Evolutionary conservation across 1,139 yeast genomes (phyloP).

Genomic region (Magnusiomyces tetraspermus): DNA sequence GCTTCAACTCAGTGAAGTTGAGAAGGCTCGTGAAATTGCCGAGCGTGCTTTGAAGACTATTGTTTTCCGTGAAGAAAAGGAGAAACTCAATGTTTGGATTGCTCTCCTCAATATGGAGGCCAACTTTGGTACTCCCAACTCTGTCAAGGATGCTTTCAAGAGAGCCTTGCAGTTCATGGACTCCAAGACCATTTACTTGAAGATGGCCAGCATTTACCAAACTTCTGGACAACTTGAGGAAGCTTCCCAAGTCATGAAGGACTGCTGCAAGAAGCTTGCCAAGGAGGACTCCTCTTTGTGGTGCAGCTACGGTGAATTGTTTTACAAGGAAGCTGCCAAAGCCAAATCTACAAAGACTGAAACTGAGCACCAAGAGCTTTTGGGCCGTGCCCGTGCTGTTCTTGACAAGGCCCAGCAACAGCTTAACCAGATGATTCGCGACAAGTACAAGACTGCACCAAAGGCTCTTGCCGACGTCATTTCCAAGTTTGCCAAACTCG

Average conservation of each 20-base stretch:
- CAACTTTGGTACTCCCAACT: constrained; percentile 79
- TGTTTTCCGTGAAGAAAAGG: constrained; percentile 84
- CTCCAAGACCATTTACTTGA: constrained; percentile 67
- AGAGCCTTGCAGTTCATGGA: constrained; percentile 90
- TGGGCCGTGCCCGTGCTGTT: constrained; percentile 11
- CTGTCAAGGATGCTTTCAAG: constrained; percentile 70
- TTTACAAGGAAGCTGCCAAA: constrained; percentile 42
- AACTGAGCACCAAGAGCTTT: constrained; percentile 1
- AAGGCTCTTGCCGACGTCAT: constrained; percentile 18
- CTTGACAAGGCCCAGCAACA: constrained; percentile 11
- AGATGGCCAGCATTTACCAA: constrained; percentile 63
- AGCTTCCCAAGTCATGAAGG: constrained; percentile 60
- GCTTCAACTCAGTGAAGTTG: constrained; percentile 84
- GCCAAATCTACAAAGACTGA: constrained; percentile 10
- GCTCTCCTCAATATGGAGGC: constrained; percentile 90
- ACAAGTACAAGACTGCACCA: constrained; percentile 5
- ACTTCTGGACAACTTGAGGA: constrained; percentile 53
- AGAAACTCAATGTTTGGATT: constrained; percentile 90
- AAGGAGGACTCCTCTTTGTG: constrained; percentile 51
- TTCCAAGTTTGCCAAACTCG: constrained; percentile 85
- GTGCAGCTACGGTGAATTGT: constrained; percentile 69
- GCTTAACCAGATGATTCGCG: constrained; percentile 7
- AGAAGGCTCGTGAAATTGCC: constrained; percentile 88
- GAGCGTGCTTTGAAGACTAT: constrained; percentile 88
- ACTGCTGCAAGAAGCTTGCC: constrained; percentile 75